Base-by-base conservation (phyloP, 805 yeast species). In the Candida broadrunensis region DNA sequence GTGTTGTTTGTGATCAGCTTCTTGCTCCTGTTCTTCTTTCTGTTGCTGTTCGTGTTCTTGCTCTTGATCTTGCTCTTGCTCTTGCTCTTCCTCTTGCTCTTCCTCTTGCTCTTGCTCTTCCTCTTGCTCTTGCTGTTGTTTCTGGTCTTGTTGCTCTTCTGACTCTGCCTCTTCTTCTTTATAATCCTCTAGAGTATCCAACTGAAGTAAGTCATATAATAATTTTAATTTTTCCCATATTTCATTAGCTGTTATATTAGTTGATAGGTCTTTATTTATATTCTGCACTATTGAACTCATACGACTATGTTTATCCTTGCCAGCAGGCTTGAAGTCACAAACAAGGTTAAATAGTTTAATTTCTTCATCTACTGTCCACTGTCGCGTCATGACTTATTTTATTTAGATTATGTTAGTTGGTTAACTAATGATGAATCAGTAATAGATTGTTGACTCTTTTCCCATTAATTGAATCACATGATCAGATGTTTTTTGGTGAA, bases 301-400 rank as follows among this genome's bases (percentile, higher is more conserved):
- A 44, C 75, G 66, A 50, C 65, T 62, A 41, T 73, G 70, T 39
- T 69, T 73, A 39, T 66, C 52, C 24, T 56, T 54, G 1, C 95
- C 95, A 0, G 81, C 82, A 0, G 93, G 93, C 55, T 81, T 82
- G 62, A 69, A 72, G 50, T 76, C 80, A 48, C 88, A 78, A 1
- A 83, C 69, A 37, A 85, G 76, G 40, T 77, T 65, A 49, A 83
- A 75, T 19, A 85, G 69, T 45, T 71, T 68, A 25, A 79, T 77
- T 52, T 85, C 90, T 43, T 82, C 84, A 33, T 77, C 80, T 2
- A 71, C 54, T 13, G 70, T 63, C 91, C 93, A 85, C 17, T 39
- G 49, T 39, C 62, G 26, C 5, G 18, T 23, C n/a, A 25, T 25
- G 13, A 7, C 8, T n/a, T n/a, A n/a, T n/a, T n/a, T n/a, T n/a